A percentile compares a stretch with the other conserved stretches of the same genome.
phyloP scores from a whole-genome alignment of 2,329 filamentous ascomycete genomes.

The Pseudogymnoascus sp. region DNA sequence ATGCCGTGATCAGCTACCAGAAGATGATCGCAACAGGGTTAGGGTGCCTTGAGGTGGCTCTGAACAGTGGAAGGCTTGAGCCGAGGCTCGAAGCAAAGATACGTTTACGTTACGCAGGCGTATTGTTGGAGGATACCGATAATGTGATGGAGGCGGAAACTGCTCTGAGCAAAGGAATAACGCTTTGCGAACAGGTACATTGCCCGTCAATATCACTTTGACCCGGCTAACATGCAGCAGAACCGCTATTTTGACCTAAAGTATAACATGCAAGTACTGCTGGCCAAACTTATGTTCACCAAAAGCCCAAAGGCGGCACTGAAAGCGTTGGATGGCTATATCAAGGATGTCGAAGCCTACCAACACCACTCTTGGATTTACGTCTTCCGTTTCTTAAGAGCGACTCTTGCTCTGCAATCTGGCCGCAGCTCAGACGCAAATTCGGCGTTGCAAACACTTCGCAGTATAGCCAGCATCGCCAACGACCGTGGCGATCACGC shows the following conservation, averaged over 20 bases:
- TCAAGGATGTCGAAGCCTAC: slow-evolving; percentile 60
- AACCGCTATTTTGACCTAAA: slow-evolving; percentile 60
- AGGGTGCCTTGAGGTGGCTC: slow-evolving; percentile 62
- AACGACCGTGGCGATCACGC: slow-evolving; percentile 54
- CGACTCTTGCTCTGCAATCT: slow-evolving; percentile 59
- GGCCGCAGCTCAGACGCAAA: slow-evolving; percentile 53
- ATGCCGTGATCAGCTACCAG: slow-evolving; percentile 58
- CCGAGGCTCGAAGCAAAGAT: slow-evolving; percentile 64
- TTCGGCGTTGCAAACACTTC: slow-evolving; percentile 61
- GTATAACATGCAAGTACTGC: slow-evolving; percentile 69
- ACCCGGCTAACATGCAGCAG: slow-evolving; percentile 26
- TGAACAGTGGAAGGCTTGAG: slow-evolving; percentile 53
- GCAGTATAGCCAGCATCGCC: slow-evolving; percentile 53
- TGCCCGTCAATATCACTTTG: background rate
- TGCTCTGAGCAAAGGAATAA: slow-evolving; percentile 62
- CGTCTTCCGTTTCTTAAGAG: slow-evolving; percentile 67
- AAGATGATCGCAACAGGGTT: slow-evolving; percentile 65
- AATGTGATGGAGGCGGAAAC: slow-evolving; percentile 69
- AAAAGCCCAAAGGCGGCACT: slow-evolving; percentile 65
- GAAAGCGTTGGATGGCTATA: slow-evolving; percentile 62
- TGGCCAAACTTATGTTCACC: slow-evolving; percentile 63
- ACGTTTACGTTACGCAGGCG: slow-evolving; percentile 62
- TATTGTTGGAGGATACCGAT: slow-evolving; percentile 67
- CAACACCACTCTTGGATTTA: slow-evolving; percentile 69
- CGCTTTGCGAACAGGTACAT: slow-evolving; percentile 57